Evolutionary conservation across 2,329 filamentous ascomycete genomes (phyloP).

Genomic region (Paraconiothyrium brasiliense): DNA sequence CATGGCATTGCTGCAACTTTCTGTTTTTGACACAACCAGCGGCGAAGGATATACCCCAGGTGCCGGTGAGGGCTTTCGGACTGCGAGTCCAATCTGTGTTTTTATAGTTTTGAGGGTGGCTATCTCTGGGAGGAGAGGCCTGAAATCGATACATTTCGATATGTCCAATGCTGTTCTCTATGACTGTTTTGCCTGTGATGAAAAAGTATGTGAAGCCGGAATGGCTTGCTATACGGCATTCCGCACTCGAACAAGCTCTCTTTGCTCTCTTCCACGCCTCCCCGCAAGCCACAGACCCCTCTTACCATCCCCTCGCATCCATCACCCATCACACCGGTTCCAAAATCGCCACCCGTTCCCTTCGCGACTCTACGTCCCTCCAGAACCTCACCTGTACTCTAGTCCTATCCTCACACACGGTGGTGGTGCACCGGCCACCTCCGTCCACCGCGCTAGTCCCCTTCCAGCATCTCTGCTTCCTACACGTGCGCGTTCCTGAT

Average conservation of each 20-base stretch:
- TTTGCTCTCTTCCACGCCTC: no score
- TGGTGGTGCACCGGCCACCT: no score
- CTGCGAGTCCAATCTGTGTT: constrained; percentile 17
- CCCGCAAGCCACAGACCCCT: background rate
- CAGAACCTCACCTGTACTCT: no score
- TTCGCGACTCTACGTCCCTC: no score
- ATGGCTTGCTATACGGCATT: no score
- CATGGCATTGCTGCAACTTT: background rate
- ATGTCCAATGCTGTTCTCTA: background rate
- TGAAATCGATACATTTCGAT: background rate
- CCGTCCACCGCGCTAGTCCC: background rate
- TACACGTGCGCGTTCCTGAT: background rate
- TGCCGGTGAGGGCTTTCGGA: constrained; percentile 43
- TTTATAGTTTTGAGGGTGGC: background rate
- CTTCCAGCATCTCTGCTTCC: background rate
- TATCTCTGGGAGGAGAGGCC: background rate
- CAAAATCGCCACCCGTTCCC: no score
- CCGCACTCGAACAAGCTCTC: no score
- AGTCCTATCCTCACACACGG: no score
- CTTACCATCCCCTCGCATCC: background rate
- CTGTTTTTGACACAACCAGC: constrained; percentile 37
- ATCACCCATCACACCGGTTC: background rate
- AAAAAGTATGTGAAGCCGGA: background rate
- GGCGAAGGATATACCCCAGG: constrained; percentile 46
- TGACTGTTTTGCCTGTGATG: background rate